phyloP scores from a whole-genome alignment of 495 filamentous ascomycete genomes.

The Pseudevernia furfuracea region DNA sequence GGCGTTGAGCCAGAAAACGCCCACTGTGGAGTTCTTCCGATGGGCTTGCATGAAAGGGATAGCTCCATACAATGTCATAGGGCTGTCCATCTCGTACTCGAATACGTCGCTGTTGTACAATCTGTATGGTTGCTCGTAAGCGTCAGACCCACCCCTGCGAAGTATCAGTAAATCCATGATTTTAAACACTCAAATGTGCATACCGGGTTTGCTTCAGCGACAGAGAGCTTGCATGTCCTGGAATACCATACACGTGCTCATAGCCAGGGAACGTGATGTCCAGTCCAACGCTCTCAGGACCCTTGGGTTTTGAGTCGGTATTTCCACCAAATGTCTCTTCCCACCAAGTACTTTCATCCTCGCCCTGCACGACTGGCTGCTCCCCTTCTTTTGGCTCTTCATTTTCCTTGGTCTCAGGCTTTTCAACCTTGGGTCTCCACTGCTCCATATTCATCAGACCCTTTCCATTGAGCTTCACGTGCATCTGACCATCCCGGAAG shows the following conservation, averaged over 20 bases:
- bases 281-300: constrained; percentile 81
- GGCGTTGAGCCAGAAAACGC: constrained; percentile 97
- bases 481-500: constrained; percentile 68
- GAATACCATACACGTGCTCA: constrained; percentile 88
- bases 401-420: constrained; percentile 44
- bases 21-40: constrained; percentile 84
- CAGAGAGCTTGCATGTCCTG: constrained; percentile 82
- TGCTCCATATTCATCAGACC: constrained; percentile 89
- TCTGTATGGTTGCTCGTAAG: constrained; percentile 87
- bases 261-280: constrained; percentile 91
- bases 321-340: constrained; percentile 91
- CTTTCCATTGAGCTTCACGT: constrained; percentile 79
- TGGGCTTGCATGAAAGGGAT: constrained; percentile 98
- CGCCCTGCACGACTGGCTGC: constrained; percentile 34
- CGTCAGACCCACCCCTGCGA: constrained; percentile 63
- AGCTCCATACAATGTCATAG: constrained; percentile 95
- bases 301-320: constrained; percentile 85
- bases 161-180: constrained; percentile 23
- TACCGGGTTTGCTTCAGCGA: constrained; percentile 81
- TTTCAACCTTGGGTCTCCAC: constrained; percentile 84
- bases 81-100: constrained; percentile 91
- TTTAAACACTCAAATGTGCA: neutral
- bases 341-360: constrained; percentile 92
- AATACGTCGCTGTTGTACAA: constrained; percentile 96
- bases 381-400: constrained; percentile 41